Evolutionary conservation across 371 early-diverging fungal species (phyloP), one percentile per base, ranked within the genome.

Genomic region (Mucor mucedo): DNA sequence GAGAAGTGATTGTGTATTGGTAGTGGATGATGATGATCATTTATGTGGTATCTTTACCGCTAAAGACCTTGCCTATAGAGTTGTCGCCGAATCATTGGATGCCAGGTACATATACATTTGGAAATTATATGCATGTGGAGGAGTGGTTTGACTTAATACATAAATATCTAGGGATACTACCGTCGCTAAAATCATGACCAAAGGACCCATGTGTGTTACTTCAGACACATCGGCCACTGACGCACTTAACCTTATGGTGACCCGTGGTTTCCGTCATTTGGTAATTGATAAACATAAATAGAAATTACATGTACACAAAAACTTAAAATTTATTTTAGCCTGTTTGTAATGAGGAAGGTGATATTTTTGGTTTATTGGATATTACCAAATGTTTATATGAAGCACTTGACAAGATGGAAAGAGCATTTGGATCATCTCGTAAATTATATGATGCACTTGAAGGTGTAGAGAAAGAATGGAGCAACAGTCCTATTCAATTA

Each of bases 341-440:
- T 38, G 95, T 97, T 8, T 94, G 95, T 78, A 90, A 93, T 69
- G 93, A 95, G 65, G 91, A 93, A 61, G 92, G 91, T 40, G 95
- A 94, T 66, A 93, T 98, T 54, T 94, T 97, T 55, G 97, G 97
- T 33, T 73, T 96, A 16, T 83, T 97, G 27, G 98, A 98, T 83
- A 95, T 98, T 61, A 97, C 97, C 33, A 95, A 95, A 69, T 95
- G 96, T 78, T 86, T 97, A 57, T 95, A 94, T 75, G 98, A 97
- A 70, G 91, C 95, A 14, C 78, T 97, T 39, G 95, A 96, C 64
- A 94, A 95, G 70, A 93, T 97, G 87, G 97, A 96, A 73, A 87
- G 92, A 42, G 95, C 95, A 39, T 95, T 95, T 75, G 91, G 92
- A 44, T 93, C 93, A 65, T 92, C 92, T 70, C 84, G 89, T 63